Percentiles rank a stretch among this genome's conserved stretches.
Conservation (phyloP, 257 asterid genomes). For the Solanum pinnatisectum region DNA sequence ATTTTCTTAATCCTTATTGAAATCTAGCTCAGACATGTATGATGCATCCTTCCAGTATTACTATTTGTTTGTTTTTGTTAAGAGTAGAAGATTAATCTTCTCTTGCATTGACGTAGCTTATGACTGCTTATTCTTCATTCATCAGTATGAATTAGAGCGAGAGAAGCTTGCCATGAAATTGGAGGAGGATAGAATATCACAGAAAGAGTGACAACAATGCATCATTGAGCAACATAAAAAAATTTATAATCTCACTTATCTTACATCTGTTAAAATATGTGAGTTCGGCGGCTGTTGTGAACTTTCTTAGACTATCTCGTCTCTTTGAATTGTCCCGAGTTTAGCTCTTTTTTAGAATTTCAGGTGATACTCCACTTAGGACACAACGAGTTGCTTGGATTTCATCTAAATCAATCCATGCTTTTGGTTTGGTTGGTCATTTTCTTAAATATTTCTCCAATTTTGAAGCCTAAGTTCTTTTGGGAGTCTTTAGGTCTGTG, state of each 20-base stretch:
- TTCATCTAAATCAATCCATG: too few relatives aligned
- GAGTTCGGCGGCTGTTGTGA: not conserved
- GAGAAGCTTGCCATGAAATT: conserved; percentile 82
- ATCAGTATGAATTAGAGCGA: conserved; percentile 72
- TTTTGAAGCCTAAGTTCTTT: too few relatives aligned
- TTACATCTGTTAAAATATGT: conserved; percentile 21
- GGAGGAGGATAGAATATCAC: conserved; percentile 89
- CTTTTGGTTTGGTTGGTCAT: too few relatives aligned
- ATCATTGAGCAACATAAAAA: conserved; percentile 67
- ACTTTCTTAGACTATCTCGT: not conserved
- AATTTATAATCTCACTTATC: conserved; percentile 56
- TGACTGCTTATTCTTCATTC: conserved; percentile 6
- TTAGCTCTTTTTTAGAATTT: not conserved
- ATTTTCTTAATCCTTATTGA: too few relatives aligned
- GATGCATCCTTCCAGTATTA: not conserved
- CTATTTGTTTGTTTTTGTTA: not conserved
- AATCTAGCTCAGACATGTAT: too few relatives aligned
- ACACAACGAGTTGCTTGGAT: not conserved
- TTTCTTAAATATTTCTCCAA: too few relatives aligned
- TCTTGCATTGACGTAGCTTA: not conserved
- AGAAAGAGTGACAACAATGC: conserved; percentile 63
- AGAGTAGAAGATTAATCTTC: not conserved
- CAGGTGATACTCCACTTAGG: not conserved
- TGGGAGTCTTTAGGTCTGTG: too few relatives aligned
- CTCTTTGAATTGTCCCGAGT: not conserved